Evolutionary conservation across 1,284 basidiomycete genomes (phyloP).

Genomic region (Filobasidium uniguttulatum): DNA sequence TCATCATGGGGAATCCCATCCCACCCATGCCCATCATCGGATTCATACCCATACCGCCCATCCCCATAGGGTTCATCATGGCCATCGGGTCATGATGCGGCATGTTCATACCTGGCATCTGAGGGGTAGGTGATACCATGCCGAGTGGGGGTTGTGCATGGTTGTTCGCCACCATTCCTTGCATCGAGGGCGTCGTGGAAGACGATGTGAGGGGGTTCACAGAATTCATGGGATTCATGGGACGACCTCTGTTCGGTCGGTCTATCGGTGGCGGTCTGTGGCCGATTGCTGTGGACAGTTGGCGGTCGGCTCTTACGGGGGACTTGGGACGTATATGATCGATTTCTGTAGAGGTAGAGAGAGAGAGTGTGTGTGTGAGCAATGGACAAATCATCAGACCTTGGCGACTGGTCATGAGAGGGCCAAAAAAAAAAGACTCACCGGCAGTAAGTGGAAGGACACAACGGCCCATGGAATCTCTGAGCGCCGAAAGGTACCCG

Average conservation of each 20-base stretch:
- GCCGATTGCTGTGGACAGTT: background rate
- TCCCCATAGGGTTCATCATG: background rate
- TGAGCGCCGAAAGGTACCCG: conserved; percentile 15
- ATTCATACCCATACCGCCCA: background rate
- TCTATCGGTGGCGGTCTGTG: conserved; percentile 14
- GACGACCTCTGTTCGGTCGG: conserved; percentile 3
- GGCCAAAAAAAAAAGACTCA: conserved; percentile 16
- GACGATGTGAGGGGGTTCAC: too few species aligned
- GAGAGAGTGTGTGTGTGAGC: conserved; percentile 17
- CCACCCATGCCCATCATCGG: background rate
- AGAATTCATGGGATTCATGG: too few species aligned
- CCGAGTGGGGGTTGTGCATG: background rate
- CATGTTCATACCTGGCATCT: conserved; percentile 6
- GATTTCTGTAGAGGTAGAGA: conserved; percentile 46
- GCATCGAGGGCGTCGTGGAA: background rate
- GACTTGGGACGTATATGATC: conserved; percentile 77
- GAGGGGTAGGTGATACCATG: conserved; percentile 6
- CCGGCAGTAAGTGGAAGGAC: conserved; percentile 19
- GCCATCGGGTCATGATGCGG: background rate
- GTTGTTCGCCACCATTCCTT: background rate
- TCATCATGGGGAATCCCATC: background rate
- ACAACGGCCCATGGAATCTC: conserved; percentile 5
- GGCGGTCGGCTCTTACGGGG: conserved; percentile 36
- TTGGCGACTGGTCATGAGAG: too few species aligned
- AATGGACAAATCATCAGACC: background rate